Evolutionary conservation across 2,329 filamentous ascomycete genomes (phyloP).

Genomic region (Trichoderma sp.): DNA sequence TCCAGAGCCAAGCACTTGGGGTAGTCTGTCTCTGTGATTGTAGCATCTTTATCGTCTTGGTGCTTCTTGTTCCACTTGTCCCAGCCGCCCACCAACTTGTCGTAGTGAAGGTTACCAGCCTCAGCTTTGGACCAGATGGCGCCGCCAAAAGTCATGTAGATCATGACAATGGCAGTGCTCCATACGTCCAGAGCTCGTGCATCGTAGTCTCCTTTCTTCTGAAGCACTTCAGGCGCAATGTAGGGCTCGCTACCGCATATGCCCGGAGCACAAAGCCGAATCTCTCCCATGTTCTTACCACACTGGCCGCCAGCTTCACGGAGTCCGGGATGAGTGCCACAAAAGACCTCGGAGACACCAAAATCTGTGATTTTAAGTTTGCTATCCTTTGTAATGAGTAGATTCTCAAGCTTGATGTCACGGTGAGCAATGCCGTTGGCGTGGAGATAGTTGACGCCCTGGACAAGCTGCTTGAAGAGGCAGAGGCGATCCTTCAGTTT

Average conservation of each 20-base stretch:
- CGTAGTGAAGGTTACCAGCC: conserved; percentile 61
- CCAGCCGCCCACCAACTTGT: conserved; percentile 69
- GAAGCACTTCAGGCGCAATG: conserved; percentile 82
- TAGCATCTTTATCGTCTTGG: conserved; percentile 38
- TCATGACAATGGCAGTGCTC: conserved; percentile 82
- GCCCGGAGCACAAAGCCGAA: conserved; percentile 74
- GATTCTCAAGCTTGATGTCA: conserved; percentile 88
- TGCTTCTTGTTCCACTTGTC: conserved; percentile 66
- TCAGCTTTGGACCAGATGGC: conserved; percentile 76
- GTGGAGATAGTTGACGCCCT: conserved; percentile 82
- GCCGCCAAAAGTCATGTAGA: conserved; percentile 73
- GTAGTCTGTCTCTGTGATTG: conserved; percentile 62
- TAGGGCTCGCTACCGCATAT: conserved; percentile 87
- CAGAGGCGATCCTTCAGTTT: conserved; percentile 73
- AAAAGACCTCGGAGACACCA: conserved; percentile 85
- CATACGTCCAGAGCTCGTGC: conserved; percentile 83
- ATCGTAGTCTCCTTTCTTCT: conserved; percentile 68
- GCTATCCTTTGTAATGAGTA: conserved; percentile 77
- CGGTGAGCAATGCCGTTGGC: conserved; percentile 84
- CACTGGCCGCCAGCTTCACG: conserved; percentile 73
- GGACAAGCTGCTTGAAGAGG: conserved; percentile 86
- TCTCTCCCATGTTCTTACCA: conserved; percentile 70
- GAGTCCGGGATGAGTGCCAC: conserved; percentile 77
- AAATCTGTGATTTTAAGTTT: conserved; percentile 92
- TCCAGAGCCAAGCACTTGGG: conserved; percentile 70